Evolutionary conservation across 371 early-diverging fungal genomes (phyloP).

Genomic region (Syncephalastrum sp.): DNA sequence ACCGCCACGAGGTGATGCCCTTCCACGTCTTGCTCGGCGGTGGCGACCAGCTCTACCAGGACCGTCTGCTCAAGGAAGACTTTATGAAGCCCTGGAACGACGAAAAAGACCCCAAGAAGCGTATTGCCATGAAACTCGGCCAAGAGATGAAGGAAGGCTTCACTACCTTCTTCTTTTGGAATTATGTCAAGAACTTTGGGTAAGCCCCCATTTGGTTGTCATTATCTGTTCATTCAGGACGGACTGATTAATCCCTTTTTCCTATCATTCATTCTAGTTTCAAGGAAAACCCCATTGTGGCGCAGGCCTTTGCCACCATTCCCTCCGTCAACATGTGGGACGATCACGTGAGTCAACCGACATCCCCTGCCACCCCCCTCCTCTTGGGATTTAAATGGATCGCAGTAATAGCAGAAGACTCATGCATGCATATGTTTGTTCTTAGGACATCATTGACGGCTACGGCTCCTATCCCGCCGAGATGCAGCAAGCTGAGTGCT

Average conservation of each 20-base stretch:
- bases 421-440: neutral
- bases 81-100: constrained; percentile 49
- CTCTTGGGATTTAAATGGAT: neutral
- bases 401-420: too few species aligned
- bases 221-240: neutral
- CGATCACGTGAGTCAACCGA: constrained; percentile 68
- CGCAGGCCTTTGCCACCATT: constrained; percentile 64
- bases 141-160: constrained; percentile 54
- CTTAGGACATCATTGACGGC: constrained; percentile 68
- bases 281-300: constrained; percentile 48
- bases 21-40: constrained; percentile 83
- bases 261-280: constrained; percentile 13
- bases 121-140: constrained; percentile 44
- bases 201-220: constrained; percentile 14
- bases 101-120: constrained; percentile 35
- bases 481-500: constrained; percentile 58
- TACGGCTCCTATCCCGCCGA: constrained; percentile 85
- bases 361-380: neutral
- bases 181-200: constrained; percentile 72
- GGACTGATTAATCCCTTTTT: neutral
- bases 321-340: constrained; percentile 80
- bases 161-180: constrained; percentile 73
- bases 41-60: constrained; percentile 82
- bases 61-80: constrained; percentile 33
- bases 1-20: constrained; percentile 65